A percentile compares a stretch with the other conserved stretches of the same genome.
Conservation (phyloP, 1,284 basidiomycete genomes). For the Cystobasidium sp. region DNA sequence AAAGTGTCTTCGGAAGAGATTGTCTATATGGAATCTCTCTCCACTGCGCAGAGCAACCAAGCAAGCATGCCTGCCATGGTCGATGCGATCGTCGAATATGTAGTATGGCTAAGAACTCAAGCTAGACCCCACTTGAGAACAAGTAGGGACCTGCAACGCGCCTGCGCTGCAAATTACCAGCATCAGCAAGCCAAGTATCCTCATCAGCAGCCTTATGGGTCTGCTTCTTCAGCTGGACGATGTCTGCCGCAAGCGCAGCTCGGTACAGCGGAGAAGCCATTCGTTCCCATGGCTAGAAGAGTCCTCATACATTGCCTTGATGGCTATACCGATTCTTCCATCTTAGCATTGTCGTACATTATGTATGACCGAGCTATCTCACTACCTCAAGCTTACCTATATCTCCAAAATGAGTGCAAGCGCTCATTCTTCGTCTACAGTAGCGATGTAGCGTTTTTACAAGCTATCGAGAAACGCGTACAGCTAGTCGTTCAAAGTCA, state of each 20-base stretch:
- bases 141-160: slow-evolving; percentile 14
- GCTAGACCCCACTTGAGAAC: slow-evolving; percentile 39
- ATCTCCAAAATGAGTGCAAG: slow-evolving; percentile 67
- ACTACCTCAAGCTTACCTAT: slow-evolving; percentile 83
- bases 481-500: slow-evolving; percentile 34
- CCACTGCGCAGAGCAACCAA: slow-evolving; percentile 43
- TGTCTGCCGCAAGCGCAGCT: background rate
- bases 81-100: slow-evolving; percentile 53
- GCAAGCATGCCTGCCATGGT: slow-evolving; percentile 17
- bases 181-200: slow-evolving; percentile 3
- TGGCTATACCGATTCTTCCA: slow-evolving; percentile 78
- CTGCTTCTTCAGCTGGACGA: background rate
- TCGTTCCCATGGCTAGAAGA: slow-evolving; percentile 45
- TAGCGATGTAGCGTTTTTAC: slow-evolving; percentile 75
- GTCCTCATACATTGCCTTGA: slow-evolving; percentile 56
- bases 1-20: slow-evolving; percentile 50
- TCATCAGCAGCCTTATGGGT: slow-evolving; percentile 5
- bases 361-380: slow-evolving; percentile 74
- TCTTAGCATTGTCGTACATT: slow-evolving; percentile 82
- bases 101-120: slow-evolving; percentile 55
- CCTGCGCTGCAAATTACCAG: slow-evolving; percentile 46
- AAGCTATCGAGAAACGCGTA: slow-evolving; percentile 71
- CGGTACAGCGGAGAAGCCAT: background rate
- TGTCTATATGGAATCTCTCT: slow-evolving; percentile 54
- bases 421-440: slow-evolving; percentile 90